Conservation (phyloP, 257 asterid species). For the Petunia axillaris region DNA sequence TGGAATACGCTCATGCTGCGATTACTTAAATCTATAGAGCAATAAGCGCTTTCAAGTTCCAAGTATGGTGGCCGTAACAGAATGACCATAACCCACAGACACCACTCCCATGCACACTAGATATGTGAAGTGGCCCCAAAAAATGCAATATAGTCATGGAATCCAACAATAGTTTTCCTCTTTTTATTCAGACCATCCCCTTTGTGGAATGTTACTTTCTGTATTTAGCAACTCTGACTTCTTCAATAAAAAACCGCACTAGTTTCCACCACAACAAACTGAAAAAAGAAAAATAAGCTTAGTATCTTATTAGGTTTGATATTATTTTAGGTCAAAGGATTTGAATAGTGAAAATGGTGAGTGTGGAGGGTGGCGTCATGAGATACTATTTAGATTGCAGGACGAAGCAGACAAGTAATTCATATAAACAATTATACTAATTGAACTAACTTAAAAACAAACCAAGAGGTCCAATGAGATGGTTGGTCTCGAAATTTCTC, state of each 20-base stretch:
- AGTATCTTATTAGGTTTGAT: background rate
- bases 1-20: too few relatives aligned
- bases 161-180: background rate
- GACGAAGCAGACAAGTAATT: background rate
- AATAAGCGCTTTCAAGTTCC: background rate
- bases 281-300: background rate
- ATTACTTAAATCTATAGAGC: background rate
- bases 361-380: conserved; percentile 25
- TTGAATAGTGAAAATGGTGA: conserved; percentile 7
- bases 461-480: too few relatives aligned
- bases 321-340: background rate
- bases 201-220: background rate
- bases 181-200: conserved; percentile 9
- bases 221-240: background rate
- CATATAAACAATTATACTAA: background rate
- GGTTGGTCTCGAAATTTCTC: too few relatives aligned
- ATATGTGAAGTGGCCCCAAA: conserved; percentile 1
- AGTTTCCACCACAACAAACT: background rate
- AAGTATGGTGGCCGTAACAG: background rate
- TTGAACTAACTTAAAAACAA: too few relatives aligned
- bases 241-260: background rate
- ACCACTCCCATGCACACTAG: background rate
- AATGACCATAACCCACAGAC: conserved; percentile 4
- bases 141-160: background rate
- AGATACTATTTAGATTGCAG: background rate